Evolutionary conservation across 2,329 filamentous ascomycete genomes (phyloP).

Genomic region (Catunica adiposa): DNA sequence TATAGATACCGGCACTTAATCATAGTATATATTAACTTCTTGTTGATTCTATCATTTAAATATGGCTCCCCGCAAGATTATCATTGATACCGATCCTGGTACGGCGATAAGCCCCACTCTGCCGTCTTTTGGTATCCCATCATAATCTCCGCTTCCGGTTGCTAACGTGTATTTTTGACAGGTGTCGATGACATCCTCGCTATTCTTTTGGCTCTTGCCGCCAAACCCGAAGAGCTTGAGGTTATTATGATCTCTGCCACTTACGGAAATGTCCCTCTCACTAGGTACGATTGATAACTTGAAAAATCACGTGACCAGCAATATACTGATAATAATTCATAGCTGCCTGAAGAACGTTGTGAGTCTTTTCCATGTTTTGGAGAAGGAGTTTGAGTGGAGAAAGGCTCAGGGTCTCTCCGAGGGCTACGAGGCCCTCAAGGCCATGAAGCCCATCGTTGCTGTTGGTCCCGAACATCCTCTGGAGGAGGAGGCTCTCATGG

Average conservation of each 20-base stretch:
- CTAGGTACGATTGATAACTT: constrained; percentile 36
- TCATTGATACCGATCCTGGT: constrained; percentile 92
- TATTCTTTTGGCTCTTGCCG: constrained; percentile 69
- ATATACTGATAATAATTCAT: not conserved
- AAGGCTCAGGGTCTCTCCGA: constrained; percentile 46
- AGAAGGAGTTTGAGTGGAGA: constrained; percentile 77
- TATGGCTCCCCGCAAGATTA: constrained; percentile 61
- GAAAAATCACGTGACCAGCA: not conserved
- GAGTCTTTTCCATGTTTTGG: constrained; percentile 78
- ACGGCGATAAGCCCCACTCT: constrained; percentile 17
- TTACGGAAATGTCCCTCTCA: constrained; percentile 81
- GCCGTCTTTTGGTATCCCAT: not conserved
- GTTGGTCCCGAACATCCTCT: constrained; percentile 75
- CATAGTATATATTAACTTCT: not conserved
- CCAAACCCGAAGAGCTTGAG: constrained; percentile 69
- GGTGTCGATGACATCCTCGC: constrained; percentile 87
- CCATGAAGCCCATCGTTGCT: constrained; percentile 66
- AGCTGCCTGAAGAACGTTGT: constrained; percentile 75
- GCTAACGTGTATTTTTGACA: constrained; percentile 17
- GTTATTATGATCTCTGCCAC: constrained; percentile 74
- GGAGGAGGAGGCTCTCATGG: constrained; percentile 63
- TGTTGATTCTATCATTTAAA: not conserved
- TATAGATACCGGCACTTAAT: not conserved
- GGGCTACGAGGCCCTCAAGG: constrained; percentile 57
- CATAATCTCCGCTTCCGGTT: not conserved